phyloP scores from a whole-genome alignment of 1,284 basidiomycete species.

The Sporisorium iseilematis-ciliati region DNA sequence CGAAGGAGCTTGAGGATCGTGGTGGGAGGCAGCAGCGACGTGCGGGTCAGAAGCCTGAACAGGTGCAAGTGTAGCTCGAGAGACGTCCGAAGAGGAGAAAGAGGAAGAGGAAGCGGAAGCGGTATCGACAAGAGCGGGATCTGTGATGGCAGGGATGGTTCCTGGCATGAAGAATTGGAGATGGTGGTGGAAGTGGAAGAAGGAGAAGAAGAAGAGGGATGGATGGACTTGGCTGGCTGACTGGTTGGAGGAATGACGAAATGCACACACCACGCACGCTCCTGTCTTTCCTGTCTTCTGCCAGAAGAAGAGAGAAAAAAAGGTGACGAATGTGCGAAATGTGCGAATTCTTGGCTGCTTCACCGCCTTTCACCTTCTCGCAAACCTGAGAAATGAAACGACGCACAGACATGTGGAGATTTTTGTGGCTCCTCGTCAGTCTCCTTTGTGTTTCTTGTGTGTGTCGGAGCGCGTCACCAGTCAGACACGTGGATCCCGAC shows the following conservation, averaged over 20 bases:
- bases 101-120: constrained; percentile 15
- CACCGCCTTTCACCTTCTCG: neutral
- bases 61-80: constrained; percentile 25
- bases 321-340: neutral
- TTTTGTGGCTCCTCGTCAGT: no score
- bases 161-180: constrained; percentile 37
- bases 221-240: neutral
- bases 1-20: constrained; percentile 35
- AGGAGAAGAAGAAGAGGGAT: neutral
- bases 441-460: no score
- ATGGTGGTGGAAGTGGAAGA: constrained; percentile 13
- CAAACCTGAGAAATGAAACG: no score
- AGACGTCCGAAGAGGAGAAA: constrained; percentile 9
- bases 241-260: constrained; percentile 1
- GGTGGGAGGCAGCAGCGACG: constrained; percentile 11
- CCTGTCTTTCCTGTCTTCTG: neutral
- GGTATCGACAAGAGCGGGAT: constrained; percentile 45
- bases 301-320: neutral
- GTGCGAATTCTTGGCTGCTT: neutral
- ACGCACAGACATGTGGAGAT: constrained; percentile 17
- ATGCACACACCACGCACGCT: neutral
- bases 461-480: no score
- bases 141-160: constrained; percentile 52
- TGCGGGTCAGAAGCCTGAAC: constrained; percentile 25
- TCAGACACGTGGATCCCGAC: no score